Evolutionary conservation across 148 eudicot genomes (phyloP).

Genomic region (Rhododendron simsii): DNA sequence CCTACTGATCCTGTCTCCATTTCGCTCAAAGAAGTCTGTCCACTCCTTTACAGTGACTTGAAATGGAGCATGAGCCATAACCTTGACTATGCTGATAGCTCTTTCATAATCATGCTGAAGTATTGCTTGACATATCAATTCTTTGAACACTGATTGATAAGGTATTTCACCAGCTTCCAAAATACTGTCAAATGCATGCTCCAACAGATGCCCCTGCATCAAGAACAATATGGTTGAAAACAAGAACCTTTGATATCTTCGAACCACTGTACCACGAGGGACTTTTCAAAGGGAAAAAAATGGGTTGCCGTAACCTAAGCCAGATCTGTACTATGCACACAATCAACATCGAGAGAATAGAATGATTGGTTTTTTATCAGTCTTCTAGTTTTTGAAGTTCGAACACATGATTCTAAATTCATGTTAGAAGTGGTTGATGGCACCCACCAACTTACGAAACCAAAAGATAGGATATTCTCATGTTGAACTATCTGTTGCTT

Average conservation of each 20-base stretch:
- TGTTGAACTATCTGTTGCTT: background rate
- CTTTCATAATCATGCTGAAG: constrained; percentile 38
- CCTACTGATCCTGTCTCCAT: constrained; percentile 43
- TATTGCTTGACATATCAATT: constrained; percentile 62
- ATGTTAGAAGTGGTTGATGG: background rate
- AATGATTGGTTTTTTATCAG: background rate
- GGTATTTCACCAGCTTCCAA: constrained; percentile 87
- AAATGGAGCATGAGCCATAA: constrained; percentile 79
- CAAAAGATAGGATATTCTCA: background rate
- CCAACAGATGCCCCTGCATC: constrained; percentile 68
- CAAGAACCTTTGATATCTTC: background rate
- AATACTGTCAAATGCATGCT: constrained; percentile 71
- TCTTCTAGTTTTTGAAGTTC: background rate
- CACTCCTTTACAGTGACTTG: constrained; percentile 61
- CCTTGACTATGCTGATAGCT: constrained; percentile 39
- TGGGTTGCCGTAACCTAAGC: background rate
- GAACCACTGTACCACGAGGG: background rate
- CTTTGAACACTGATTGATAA: constrained; percentile 47
- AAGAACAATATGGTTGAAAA: background rate
- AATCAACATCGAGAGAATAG: background rate
- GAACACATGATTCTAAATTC: background rate
- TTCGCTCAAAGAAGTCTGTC: constrained; percentile 54
- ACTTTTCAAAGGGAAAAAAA: background rate
- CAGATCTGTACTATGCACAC: background rate
- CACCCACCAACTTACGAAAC: background rate